Evolutionary conservation across 768 basidiomycete genomes (phyloP), one percentile per base, ranked within the genome.

Genomic region (Phallus indusiatus): DNA sequence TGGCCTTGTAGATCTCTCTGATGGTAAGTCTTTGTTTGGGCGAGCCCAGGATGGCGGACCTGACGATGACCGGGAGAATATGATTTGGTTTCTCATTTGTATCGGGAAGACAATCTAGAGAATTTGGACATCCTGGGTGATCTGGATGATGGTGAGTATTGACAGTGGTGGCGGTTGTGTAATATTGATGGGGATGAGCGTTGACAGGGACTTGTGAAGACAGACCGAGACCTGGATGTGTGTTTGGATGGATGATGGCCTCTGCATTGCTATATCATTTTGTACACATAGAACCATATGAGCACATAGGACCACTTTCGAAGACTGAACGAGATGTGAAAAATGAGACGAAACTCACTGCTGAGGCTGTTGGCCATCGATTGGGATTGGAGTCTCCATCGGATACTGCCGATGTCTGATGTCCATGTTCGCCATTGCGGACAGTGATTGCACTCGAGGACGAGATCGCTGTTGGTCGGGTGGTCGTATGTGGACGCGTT

Each of bases 1-100:
- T 91, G 17, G 86, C 84, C 10, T 85, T 86, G 65, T 91, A 91
- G 60, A 91, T 90, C 66, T 90, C 88, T 52, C 88, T 78, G 65
- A 91, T 90, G 12, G 89, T 91, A 28, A 91, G 75, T 21, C 88
- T 81, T 66, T 84, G 82, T 62, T 81, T 81, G 10, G 83, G 77
- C 67, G 85, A 87, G 46, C 89, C 89, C 51, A 91, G 74, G 65
- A 91, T 91, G 24, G 89, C 86, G 65, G 89, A 91, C 33, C 89
- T 84, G 53, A 91, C 76, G 68, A 91, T 91, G 60, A 90, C 84
- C 21, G 89, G 89, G 48, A 91, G 80, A 11, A 89, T 90, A 65
- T 91, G 88, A 64, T 90, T 88, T 55, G 89, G 89, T 62, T 87
- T 76, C 48, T 82, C 86, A 61, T 83, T 80, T 35, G 88, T 88